Conservation (phyloP, 192 early-diverging fungal genomes). For the Entomortierella chlamydospora region DNA sequence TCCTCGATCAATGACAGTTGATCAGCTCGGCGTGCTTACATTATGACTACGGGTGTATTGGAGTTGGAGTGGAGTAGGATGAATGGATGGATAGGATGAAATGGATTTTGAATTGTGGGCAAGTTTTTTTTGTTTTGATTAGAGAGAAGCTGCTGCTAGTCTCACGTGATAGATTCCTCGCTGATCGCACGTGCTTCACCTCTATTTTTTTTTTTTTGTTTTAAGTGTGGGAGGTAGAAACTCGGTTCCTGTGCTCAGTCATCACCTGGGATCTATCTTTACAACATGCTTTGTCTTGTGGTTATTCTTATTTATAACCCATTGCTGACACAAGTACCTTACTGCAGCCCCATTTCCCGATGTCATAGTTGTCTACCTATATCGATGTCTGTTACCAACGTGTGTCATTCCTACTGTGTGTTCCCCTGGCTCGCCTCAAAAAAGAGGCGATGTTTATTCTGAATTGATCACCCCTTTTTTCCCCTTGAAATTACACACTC, state of each 20-base stretch:
- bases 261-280: too few species aligned
- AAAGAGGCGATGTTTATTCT: too few species aligned
- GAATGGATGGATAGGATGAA: conserved; percentile 15
- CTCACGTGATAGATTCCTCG: neutral
- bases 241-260: too few species aligned
- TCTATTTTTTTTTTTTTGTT: neutral
- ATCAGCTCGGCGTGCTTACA: conserved; percentile 26
- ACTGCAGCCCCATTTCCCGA: too few species aligned
- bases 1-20: neutral
- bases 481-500: neutral
- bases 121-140: conserved; percentile 25
- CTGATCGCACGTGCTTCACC: neutral
- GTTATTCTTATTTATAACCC: too few species aligned
- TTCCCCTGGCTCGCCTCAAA: too few species aligned
- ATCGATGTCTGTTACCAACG: too few species aligned
- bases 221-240: too few species aligned
- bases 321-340: too few species aligned
- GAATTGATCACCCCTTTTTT: neutral
- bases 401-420: too few species aligned
- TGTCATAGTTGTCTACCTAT: too few species aligned
- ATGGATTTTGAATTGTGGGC: neutral
- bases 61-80: neutral
- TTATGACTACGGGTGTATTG: conserved; percentile 23
- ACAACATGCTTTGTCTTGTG: too few species aligned
- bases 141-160: neutral